Base-by-base conservation (phyloP, 495 filamentous ascomycete genomes). In the Xylaria intraflava region DNA sequence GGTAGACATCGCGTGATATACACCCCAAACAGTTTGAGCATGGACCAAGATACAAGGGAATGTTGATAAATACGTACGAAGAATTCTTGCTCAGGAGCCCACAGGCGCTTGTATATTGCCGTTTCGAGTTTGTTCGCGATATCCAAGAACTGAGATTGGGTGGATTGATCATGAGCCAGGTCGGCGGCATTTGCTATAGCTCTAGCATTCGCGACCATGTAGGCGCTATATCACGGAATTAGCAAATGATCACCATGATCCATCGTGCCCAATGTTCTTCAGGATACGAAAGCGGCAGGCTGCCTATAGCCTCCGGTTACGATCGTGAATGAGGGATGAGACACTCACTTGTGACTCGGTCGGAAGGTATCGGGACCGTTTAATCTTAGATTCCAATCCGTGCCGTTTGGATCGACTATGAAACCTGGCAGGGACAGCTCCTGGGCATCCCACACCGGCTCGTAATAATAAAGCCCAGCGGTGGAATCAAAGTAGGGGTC, bases 191-290 rank as follows among this genome's bases (percentile, higher is more conserved):
- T 54, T 8, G 69, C 58, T 20, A 77, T 74, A 17, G 69, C 70
- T 30, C 64, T 58, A 14, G 73, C 70, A 51, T 66, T 68, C n/a
- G 70, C 71, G 7, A 74, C 67, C 73, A 75, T 75, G 39, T 76
- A 77, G 14, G 73, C 68, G 49, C 52, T 55, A 19, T 35, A 41
- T 14, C 6, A 36, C 5, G 8, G 19, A n/a, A 19, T 51, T 27
- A 51, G 10, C 19, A 43, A 17, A 7, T 17, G 16, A 19, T 40
- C 20, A 14, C 1, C 3, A 14, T 36, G n/a, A n/a, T n/a, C n/a
- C n/a, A n/a, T n/a, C n/a, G 7, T 33, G 2, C 0, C 14, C 22
- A 19, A 24, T n/a, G 6, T 17, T 36, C 12, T 14, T 3, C 11
- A 23, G n/a, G 12, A 36, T 1, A 24, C 9, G 10, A 9, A 8